Evolutionary conservation across 2,329 filamentous ascomycete genomes (phyloP).

Genomic region (Neocucurbitaria cava): DNA sequence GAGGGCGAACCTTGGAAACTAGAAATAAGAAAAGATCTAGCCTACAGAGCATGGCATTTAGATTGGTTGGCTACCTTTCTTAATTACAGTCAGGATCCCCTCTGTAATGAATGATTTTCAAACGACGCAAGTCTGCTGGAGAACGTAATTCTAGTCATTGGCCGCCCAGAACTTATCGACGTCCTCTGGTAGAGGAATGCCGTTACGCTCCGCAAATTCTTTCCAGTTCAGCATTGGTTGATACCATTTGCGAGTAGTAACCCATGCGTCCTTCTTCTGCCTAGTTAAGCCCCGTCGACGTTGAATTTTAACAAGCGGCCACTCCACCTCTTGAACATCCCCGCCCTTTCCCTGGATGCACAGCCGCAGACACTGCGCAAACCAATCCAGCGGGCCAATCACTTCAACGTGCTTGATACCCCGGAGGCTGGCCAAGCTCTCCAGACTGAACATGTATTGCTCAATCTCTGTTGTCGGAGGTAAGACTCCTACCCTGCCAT

Average conservation of each 20-base stretch:
- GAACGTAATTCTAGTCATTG: not conserved
- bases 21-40: no score
- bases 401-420: slow-evolving; percentile 25
- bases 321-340: slow-evolving; percentile 20
- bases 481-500: not conserved
- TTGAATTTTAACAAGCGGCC: slow-evolving; percentile 17
- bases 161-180: slow-evolving; percentile 8
- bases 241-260: slow-evolving; percentile 23
- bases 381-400: slow-evolving; percentile 28
- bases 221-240: slow-evolving; percentile 30
- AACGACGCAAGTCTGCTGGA: no score
- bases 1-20: no score
- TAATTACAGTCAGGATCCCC: no score
- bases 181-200: slow-evolving; percentile 13
- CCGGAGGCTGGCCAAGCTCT: slow-evolving; percentile 20
- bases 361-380: slow-evolving; percentile 23
- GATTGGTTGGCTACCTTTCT: no score
- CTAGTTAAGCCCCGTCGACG: not conserved
- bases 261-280: slow-evolving; percentile 4
- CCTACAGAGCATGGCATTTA: no score
- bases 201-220: slow-evolving; percentile 31
- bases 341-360: slow-evolving; percentile 30
- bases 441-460: slow-evolving; percentile 26
- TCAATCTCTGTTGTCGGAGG: not conserved
- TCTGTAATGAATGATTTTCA: no score